A percentile compares a stretch with the other conserved stretches of the same genome.
Conservation (phyloP, 345 rosid species). For the Microcos paniculata region DNA sequence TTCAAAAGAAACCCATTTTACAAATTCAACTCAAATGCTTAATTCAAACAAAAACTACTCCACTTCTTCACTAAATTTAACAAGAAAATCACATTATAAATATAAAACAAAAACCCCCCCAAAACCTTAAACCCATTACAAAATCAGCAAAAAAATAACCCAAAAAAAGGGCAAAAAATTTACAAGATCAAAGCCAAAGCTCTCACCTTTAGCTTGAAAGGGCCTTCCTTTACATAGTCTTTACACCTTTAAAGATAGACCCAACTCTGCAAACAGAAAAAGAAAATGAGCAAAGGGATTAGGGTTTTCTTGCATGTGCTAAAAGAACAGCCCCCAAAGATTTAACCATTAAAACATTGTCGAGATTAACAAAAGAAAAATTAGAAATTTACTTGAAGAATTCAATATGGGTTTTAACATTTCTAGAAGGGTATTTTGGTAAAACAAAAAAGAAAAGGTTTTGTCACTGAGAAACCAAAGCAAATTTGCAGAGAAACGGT, state of each 20-base stretch:
- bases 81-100: conserved; percentile 10
- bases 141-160: neutral
- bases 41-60: conserved; percentile 26
- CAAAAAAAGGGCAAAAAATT: conserved; percentile 11
- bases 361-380: neutral
- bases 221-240: conserved; percentile 25
- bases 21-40: conserved; percentile 10
- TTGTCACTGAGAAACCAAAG: conserved; percentile 5
- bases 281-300: conserved; percentile 12
- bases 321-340: neutral
- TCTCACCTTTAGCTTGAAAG: conserved; percentile 34
- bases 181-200: conserved; percentile 21
- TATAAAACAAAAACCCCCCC: neutral
- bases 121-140: conserved; percentile 14
- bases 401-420: neutral
- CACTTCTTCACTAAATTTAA: conserved; percentile 9
- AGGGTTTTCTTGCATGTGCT: conserved; percentile 18
- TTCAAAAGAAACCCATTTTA: neutral
- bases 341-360: neutral
- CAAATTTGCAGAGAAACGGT: neutral
- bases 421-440: neutral
- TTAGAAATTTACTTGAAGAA: conserved; percentile 24
- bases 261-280: conserved; percentile 19
- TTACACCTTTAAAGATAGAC: conserved; percentile 24
- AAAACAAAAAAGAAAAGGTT: rapidly evolving